Evolutionary conservation across 208 protist genomes (phyloP).

Genomic region (Histomonas meleagridis): DNA sequence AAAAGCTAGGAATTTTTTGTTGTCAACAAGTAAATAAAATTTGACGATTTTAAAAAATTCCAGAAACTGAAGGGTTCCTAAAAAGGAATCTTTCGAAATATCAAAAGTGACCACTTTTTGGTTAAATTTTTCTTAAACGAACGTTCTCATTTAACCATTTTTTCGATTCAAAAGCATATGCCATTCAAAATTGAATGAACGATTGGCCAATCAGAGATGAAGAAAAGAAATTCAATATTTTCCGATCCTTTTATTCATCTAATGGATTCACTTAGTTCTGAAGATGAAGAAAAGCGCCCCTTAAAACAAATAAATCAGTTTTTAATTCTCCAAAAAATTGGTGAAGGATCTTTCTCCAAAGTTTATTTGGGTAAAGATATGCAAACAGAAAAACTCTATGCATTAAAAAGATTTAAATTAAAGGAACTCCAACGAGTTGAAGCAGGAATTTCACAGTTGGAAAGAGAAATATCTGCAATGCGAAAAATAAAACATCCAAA

Average conservation of each 20-base stretch:
- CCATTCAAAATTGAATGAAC: too few species aligned
- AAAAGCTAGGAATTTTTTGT: too few species aligned
- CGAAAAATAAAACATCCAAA: not conserved
- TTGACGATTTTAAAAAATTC: too few species aligned
- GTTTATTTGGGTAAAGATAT: not conserved
- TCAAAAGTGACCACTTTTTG: too few species aligned
- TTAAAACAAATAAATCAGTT: constrained; percentile 18
- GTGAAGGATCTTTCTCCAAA: constrained; percentile 30
- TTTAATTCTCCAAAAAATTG: not conserved
- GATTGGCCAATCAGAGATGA: too few species aligned
- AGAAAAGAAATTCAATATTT: too few species aligned
- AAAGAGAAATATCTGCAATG: not conserved
- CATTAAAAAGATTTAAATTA: not conserved
- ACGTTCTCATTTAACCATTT: too few species aligned
- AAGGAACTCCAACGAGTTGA: not conserved
- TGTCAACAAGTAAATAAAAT: too few species aligned
- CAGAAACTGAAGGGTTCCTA: too few species aligned
- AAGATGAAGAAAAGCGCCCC: not conserved
- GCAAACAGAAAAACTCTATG: not conserved
- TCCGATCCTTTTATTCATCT: not conserved
- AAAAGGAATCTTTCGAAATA: too few species aligned
- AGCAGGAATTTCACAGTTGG: not conserved
- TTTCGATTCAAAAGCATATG: too few species aligned
- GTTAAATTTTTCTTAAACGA: too few species aligned
- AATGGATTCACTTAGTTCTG: not conserved